Conservation (phyloP, 768 basidiomycete genomes). For the Suillus discolor region DNA sequence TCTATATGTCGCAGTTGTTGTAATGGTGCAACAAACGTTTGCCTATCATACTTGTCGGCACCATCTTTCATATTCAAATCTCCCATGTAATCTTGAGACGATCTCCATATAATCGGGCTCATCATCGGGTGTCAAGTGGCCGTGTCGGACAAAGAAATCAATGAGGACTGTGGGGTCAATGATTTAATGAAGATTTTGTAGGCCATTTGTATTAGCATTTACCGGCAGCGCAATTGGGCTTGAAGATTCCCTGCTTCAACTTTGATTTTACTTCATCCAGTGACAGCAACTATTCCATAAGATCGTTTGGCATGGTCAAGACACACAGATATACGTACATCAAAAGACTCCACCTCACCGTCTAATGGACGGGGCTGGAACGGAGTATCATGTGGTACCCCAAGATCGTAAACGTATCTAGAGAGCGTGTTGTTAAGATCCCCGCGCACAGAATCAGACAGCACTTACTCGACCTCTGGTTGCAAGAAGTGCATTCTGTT, state of each 20-base stretch:
- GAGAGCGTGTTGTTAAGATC: slow-evolving; percentile 3
- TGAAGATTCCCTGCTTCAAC: slow-evolving; percentile 78
- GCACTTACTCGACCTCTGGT: slow-evolving; percentile 78
- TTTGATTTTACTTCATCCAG: slow-evolving; percentile 62
- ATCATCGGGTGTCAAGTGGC: slow-evolving; percentile 83
- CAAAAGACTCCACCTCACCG: slow-evolving; percentile 93
- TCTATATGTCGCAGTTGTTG: too few relatives aligned
- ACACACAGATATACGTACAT: slow-evolving; percentile 48
- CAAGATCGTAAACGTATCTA: slow-evolving; percentile 86
- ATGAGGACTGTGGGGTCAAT: slow-evolving; percentile 63
- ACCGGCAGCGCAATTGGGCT: slow-evolving; percentile 91
- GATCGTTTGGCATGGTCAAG: not conserved
- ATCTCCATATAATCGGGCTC: slow-evolving; percentile 86
- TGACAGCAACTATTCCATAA: slow-evolving; percentile 56
- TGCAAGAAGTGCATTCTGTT: slow-evolving; percentile 59
- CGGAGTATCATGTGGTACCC: slow-evolving; percentile 55
- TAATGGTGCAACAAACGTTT: not conserved
- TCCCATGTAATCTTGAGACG: slow-evolving; percentile 68
- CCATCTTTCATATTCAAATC: slow-evolving; percentile 67
- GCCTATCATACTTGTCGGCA: slow-evolving; percentile 1
- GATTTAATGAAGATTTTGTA: not conserved
- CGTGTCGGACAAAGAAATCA: slow-evolving; percentile 88
- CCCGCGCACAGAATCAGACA: not conserved
- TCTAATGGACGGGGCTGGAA: slow-evolving; percentile 78
- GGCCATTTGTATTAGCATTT: slow-evolving; percentile 22